Base-by-base conservation (phyloP, 2,329 filamentous ascomycete species). In the Colletotrichum endophyticum region DNA sequence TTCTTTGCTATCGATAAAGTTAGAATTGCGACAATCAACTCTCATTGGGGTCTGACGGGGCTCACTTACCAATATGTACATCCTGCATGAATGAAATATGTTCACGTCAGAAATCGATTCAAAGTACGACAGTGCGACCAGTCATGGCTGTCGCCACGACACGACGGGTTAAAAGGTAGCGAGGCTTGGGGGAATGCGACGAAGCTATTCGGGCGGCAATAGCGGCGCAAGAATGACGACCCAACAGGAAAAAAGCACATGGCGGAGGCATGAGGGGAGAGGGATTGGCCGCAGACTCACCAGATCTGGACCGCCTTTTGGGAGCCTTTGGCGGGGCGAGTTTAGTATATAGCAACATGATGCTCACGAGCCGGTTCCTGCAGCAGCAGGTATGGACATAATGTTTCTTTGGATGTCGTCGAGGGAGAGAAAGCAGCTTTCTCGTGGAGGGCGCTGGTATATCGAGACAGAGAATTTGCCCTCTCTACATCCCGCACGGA, bases 311-410 rank as follows among this genome's bases (percentile, higher is more conserved):
- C 72, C 91, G 87, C 80, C 85, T 88, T 84, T 92, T 92, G 36
- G 91, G 91, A 61, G 87, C 84, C 83, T 91, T 92, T n/a, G 91
- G 89, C 63, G 87, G 83, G 74, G 91, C 91, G 66, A 89, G 83
- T 82, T 86, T 88, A n/a, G 90, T 91, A 81, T 91, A 92, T 61
- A 92, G 83, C 79, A 92, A 83, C 91, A 92, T 92, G 61, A 79
- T 82, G 80, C 64, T 76, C 74, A 76, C 71, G 70, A 74, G 70
- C 74, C 67, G 64, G 64, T 70, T 49, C 34, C 70, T 76, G 70
- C 44, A 73, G 57, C 57, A 64, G 70, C 64, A 73, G 70, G 34
- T 71, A 76, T 73, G 69, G 70, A 72, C 74, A 76, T 76, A 66
- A 49, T 67, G 74, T 32, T 70, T 61, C 34, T 66, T 27, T 66